Evolutionary conservation across 2,329 filamentous ascomycete genomes (phyloP).

Genomic region (Alternaria postmessia): DNA sequence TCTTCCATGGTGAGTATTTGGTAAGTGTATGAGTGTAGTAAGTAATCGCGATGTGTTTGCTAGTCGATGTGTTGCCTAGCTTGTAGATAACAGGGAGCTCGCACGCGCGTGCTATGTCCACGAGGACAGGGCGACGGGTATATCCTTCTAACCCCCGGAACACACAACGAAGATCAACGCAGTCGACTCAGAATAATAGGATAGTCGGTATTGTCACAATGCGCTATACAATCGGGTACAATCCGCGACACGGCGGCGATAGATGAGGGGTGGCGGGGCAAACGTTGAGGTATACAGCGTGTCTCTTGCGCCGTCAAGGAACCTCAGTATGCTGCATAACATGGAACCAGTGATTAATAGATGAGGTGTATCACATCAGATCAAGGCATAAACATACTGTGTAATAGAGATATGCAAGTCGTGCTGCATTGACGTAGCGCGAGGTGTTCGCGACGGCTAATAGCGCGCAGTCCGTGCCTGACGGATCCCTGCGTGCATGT

Average conservation of each 20-base stretch:
- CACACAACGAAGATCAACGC: not conserved
- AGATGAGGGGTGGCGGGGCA: conserved; percentile 27
- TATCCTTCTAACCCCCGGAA: not conserved
- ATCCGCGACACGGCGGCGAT: conserved; percentile 2
- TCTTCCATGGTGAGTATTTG: conserved; percentile 39
- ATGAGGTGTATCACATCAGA: not conserved
- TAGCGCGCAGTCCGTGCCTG: conserved; percentile 8
- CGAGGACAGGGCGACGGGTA: conserved; percentile 24
- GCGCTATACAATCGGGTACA: not conserved
- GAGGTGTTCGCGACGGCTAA: conserved; percentile 7
- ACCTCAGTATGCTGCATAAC: not conserved
- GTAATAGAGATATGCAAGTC: conserved; percentile 8
- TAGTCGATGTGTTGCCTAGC: conserved; percentile 18
- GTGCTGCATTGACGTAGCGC: conserved; percentile 17
- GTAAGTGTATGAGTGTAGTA: not conserved
- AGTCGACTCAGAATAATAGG: not conserved
- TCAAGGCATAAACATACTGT: not conserved
- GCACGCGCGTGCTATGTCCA: conserved; percentile 34
- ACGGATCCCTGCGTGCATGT: conserved; percentile 12
- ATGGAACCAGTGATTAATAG: not conserved
- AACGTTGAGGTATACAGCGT: conserved; percentile 2
- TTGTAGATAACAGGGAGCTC: conserved; percentile 20
- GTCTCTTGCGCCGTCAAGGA: not conserved
- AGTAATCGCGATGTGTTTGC: conserved; percentile 6
- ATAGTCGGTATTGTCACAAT: not conserved